phyloP scores from a whole-genome alignment of 331 rosid genomes.

The Malus hybrid region DNA sequence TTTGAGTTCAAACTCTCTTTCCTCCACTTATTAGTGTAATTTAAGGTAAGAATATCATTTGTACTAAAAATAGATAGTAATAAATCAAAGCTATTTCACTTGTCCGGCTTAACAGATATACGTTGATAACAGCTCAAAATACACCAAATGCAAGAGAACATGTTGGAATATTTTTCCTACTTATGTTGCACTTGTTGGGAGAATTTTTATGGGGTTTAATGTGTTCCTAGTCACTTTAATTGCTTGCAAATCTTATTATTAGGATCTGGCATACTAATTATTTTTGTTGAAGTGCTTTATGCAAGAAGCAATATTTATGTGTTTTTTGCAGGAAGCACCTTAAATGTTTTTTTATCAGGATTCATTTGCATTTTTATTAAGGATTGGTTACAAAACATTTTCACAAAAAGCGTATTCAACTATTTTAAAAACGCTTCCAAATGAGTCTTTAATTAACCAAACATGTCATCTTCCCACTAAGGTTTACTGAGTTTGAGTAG shows the following conservation, averaged over 20 bases:
- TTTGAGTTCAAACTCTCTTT: background rate
- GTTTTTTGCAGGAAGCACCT: too few species aligned
- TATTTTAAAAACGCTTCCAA: too few species aligned
- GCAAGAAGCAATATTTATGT: too few species aligned
- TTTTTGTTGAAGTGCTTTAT: too few species aligned
- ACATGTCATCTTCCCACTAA: background rate
- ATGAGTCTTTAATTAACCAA: background rate
- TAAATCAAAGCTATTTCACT: background rate
- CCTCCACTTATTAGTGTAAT: background rate
- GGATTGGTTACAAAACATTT: too few species aligned
- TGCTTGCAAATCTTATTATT: too few species aligned
- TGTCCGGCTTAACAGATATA: background rate
- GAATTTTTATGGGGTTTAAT: background rate
- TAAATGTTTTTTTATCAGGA: too few species aligned
- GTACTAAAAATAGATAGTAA: too few species aligned
- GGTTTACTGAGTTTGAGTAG: background rate
- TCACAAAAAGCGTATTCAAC: too few species aligned
- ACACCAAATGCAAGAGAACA: background rate
- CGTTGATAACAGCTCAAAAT: background rate
- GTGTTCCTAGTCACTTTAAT: background rate
- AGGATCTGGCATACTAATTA: too few species aligned
- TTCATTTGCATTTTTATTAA: too few species aligned
- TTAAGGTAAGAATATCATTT: too few species aligned
- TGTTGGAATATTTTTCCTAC: background rate
- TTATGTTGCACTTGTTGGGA: background rate